These are phyloP conservation scores for Solanum clarkiae DNA, from an alignment of 257 asterid genomes.

Conservation along the genomic window DNA sequence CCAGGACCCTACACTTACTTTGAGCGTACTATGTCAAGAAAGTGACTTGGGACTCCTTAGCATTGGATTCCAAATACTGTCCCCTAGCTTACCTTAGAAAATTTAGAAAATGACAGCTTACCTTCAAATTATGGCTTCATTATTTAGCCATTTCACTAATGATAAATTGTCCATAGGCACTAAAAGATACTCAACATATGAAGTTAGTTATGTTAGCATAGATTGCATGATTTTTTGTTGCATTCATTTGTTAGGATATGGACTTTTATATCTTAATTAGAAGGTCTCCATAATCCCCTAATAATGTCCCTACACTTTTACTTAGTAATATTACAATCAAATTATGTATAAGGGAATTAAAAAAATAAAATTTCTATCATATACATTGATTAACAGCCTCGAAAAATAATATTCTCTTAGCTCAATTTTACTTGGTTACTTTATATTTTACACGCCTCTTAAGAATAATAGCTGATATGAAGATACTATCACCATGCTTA, in stretches of 20 bases:
- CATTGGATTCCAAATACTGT: constrained; percentile 16
- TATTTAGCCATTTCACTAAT: not conserved
- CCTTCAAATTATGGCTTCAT: not conserved
- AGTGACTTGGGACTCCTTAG: constrained; percentile 5
- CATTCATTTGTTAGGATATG: not conserved
- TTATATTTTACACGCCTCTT: not conserved
- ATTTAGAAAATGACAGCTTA: constrained; percentile 16
- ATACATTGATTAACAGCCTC: not conserved
- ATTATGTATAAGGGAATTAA: too few species aligned
- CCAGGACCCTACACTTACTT: not conserved
- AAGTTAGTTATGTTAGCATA: not conserved
- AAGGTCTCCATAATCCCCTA: not conserved
- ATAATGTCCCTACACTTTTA: not conserved
- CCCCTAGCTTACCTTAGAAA: not conserved
- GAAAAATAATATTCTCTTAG: not conserved
- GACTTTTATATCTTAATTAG: not conserved
- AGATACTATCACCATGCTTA: too few species aligned
- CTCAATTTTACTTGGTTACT: not conserved
- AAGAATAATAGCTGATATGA: not conserved
- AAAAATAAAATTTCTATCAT: too few species aligned
- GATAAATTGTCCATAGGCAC: not conserved
- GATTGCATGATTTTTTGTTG: not conserved
- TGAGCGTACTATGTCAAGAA: not conserved
- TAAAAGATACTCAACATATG: not conserved
- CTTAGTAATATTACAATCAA: not conserved